Evolutionary conservation across 371 early-diverging fungal species (phyloP).

Genomic region (Mucor sp.): DNA sequence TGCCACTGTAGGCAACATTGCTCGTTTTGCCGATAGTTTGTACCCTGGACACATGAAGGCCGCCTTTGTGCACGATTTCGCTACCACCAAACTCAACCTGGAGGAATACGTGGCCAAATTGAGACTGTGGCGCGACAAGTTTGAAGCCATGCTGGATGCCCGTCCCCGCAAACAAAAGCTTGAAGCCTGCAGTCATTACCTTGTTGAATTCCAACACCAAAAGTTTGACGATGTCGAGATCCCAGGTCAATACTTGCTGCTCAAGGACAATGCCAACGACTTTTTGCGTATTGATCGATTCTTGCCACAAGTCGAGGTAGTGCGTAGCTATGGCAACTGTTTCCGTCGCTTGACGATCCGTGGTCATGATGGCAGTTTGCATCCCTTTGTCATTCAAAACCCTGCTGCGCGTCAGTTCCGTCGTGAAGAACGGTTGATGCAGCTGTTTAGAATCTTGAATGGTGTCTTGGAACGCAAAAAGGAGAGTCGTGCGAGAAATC

Average conservation of each 20-base stretch:
- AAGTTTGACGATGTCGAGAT: slow-evolving; percentile 98
- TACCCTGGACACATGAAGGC: slow-evolving; percentile 76
- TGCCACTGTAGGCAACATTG: slow-evolving; percentile 78
- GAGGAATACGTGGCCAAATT: slow-evolving; percentile 81
- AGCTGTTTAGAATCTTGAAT: slow-evolving; percentile 90
- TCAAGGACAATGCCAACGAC: slow-evolving; percentile 85
- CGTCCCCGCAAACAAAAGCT: slow-evolving; percentile 80
- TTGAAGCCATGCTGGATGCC: slow-evolving; percentile 82
- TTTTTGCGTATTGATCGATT: slow-evolving; percentile 95
- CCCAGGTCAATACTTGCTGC: slow-evolving; percentile 93
- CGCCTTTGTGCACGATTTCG: slow-evolving; percentile 91
- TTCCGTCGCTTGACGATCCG: slow-evolving; percentile 82
- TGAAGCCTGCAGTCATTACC: slow-evolving; percentile 85
- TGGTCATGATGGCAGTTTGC: slow-evolving; percentile 87
- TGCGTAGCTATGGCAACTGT: slow-evolving; percentile 75
- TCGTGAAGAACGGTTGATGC: slow-evolving; percentile 92
- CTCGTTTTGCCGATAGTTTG: slow-evolving; percentile 83
- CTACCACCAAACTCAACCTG: slow-evolving; percentile 75
- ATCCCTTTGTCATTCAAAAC: slow-evolving; percentile 92
- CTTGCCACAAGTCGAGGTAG: slow-evolving; percentile 81
- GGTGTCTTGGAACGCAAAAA: slow-evolving; percentile 75
- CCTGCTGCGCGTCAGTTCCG: slow-evolving; percentile 84
- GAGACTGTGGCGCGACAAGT: slow-evolving; percentile 86
- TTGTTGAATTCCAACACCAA: slow-evolving; percentile 97
- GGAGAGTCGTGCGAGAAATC: slow-evolving; percentile 76